Base-by-base conservation (phyloP, 331 rosid species). In the Erythrophleum ivorense region DNA sequence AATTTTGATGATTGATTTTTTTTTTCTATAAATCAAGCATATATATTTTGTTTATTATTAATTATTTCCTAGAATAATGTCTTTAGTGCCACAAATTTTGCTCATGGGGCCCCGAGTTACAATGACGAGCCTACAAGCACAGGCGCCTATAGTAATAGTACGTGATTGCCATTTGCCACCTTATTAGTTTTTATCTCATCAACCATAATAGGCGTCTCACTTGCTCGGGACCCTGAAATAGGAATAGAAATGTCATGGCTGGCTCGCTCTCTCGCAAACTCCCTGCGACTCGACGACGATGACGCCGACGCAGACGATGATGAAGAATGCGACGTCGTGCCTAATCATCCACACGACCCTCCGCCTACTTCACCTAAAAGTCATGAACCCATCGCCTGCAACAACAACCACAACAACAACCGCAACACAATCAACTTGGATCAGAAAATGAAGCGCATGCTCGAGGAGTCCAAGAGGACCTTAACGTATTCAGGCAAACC, bases 381-480 rank as follows among this genome's bases (percentile, higher is more conserved):
- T 3, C 63, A 62, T 76, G 67, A 75, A 45, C 53, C 75, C 78
- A 69, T 43, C 10, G 14, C 45, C 48, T 21, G 11, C 88, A 80
- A n/a, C 71, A 34, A 0, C 50, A 71, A 24, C 70, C 57, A 36
- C 52, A 54, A 9, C 10, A 34, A 46, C 81, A 72, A 67, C 53
- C 76, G 18, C 84, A 62, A 34, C 55, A 66, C 10, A 73, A 69
- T 54, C 89, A 82, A 1, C 0, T 76, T 58, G 80, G 79, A 76
- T 87, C 86, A 31, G 84, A 82, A 15, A 77, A 73, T 36, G 89
- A 87, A 49, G 83, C 87, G 16, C 88, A 80, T 45, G 83, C 86
- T 15, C 90, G 90, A 31, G 95, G 99, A 41, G 98, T 93, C 58
- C 92, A 84, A 69, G 98, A 93, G 66, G 98, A 95, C 81, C 89